phyloP scores from a whole-genome alignment of 768 basidiomycete species.

The Phanerodontia chrysosporium region DNA sequence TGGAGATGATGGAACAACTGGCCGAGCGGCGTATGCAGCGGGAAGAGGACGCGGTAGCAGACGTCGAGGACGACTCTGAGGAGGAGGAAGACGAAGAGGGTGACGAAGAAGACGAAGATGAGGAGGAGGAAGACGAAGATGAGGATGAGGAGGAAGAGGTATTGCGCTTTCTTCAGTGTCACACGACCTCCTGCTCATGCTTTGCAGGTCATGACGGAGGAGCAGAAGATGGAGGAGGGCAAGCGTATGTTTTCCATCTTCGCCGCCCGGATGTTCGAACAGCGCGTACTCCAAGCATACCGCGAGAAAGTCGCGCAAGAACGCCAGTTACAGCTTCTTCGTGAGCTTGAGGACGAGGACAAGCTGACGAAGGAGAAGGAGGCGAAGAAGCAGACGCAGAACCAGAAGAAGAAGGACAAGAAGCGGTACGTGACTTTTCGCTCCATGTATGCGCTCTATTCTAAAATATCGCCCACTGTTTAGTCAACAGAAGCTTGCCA shows the following conservation, averaged over 20 bases:
- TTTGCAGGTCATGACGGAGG: conserved; percentile 77
- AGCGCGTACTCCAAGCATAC: conserved; percentile 93
- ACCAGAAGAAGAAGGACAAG: conserved; percentile 99
- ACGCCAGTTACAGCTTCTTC: conserved; percentile 86
- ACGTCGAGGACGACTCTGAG: conserved; percentile 42
- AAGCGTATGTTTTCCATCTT: conserved; percentile 99
- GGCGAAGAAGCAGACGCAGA: conserved; percentile 87
- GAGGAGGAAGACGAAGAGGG: conserved; percentile 49
- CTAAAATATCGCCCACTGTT: background rate
- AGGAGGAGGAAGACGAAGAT: conserved; percentile 47
- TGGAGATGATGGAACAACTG: conserved; percentile 99
- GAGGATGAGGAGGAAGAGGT: conserved; percentile 49
- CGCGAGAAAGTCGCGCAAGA: conserved; percentile 96
- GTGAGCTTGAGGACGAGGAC: conserved; percentile 95
- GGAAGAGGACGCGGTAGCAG: conserved; percentile 61
- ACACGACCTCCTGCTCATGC: conserved; percentile 11
- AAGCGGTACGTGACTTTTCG: conserved; percentile 56
- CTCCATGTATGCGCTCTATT: conserved; percentile 7
- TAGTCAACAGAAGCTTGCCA: conserved; percentile 88
- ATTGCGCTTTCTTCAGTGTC: conserved; percentile 7
- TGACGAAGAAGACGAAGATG: conserved; percentile 47
- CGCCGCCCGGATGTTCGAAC: conserved; percentile 99
- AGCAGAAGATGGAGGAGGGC: conserved; percentile 99
- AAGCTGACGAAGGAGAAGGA: conserved; percentile 82
- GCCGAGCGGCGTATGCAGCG: conserved; percentile 91